These are phyloP conservation scores for Ophiocordyceps australis DNA, from an alignment of 2,329 filamentous ascomycete species.

Conservation along the genomic window DNA sequence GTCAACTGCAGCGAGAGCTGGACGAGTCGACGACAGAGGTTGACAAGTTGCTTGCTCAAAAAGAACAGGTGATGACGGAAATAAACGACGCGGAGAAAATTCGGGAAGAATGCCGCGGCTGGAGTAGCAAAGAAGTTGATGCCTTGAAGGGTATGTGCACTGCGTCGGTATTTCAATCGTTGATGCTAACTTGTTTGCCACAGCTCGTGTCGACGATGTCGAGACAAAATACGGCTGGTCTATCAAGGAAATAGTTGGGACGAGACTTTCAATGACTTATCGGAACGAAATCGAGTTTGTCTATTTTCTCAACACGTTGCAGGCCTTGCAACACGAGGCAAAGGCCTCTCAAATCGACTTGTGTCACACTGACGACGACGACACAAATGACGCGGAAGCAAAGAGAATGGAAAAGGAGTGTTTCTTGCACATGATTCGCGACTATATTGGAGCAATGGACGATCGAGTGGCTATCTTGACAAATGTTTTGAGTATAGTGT, in stretches of 20 bases:
- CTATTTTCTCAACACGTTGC: conserved; percentile 49
- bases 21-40: conserved; percentile 48
- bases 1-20: conserved; percentile 46
- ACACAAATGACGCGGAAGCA: conserved; percentile 31
- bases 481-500: conserved; percentile 39
- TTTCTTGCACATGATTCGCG: conserved; percentile 54
- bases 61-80: conserved; percentile 50
- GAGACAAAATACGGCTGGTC: conserved; percentile 55
- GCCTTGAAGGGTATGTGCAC: conserved; percentile 47
- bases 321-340: conserved; percentile 15
- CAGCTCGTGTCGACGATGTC: conserved; percentile 46
- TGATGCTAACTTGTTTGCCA: conserved; percentile 19
- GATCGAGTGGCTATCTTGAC: conserved; percentile 38
- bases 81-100: conserved; percentile 71
- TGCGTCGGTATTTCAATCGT: not conserved
- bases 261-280: conserved; percentile 56
- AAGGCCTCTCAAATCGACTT: conserved; percentile 48
- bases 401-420: conserved; percentile 53
- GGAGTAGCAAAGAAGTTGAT: conserved; percentile 67
- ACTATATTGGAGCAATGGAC: conserved; percentile 42
- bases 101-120: conserved; percentile 76
- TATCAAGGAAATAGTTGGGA: conserved; percentile 44
- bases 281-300: conserved; percentile 53
- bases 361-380: conserved; percentile 46
- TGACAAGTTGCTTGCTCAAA: conserved; percentile 43